Base-by-base conservation (phyloP, 163 green algal genomes). In the Chlamydomonas reinhardtii region DNA sequence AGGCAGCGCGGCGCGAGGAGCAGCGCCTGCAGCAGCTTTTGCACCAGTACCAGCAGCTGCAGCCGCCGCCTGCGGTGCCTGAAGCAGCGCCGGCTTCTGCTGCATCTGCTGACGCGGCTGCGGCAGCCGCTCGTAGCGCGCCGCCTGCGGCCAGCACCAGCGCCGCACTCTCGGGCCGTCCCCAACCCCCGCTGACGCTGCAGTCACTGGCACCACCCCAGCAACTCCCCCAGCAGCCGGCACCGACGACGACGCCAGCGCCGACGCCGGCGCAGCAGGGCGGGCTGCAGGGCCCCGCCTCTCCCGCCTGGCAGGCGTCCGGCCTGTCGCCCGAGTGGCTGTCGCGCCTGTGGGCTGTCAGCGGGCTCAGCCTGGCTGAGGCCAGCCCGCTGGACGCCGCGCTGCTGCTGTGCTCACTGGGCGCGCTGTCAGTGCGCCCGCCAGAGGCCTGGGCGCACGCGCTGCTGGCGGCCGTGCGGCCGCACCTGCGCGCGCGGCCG, bases 301-400 rank as follows among this genome's bases (percentile, higher is more conserved):
- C 80, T 4, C 70, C 80, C 16, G 29, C 34, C 8, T 86, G 80
- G 80, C 24, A 19, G 17, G 70, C 70, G 24, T 86, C 80, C n/a
- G 80, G 80, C 34, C 80, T 86, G 9, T 80, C n/a, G 24, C 17
- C 54, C 5, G 69, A 86, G 17, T 86, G 80, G 70, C 34, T 86
- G 54, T 31, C 56, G 27, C 69, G 70, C 56, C 73, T 86, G 56
- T 86, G 69, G 80, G 34, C 70, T 17, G 32, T 37, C 54, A 74
- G 27, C 34, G 17, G 14, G 1, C 56, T 69, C 54, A 73, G 32
- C 34, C 34, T 86, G 56, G 2, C 19, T 2, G 54, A 86, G 27
- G 80, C 56, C 54, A 52, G 24, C 25, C 80, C 80, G 14, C 59
- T 35, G n/a, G 80, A 86, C 56, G 80, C 80, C 2, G 80, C 80